phyloP scores from a whole-genome alignment of 2,329 filamentous ascomycete genomes.

The Fusarium camptoceras region DNA sequence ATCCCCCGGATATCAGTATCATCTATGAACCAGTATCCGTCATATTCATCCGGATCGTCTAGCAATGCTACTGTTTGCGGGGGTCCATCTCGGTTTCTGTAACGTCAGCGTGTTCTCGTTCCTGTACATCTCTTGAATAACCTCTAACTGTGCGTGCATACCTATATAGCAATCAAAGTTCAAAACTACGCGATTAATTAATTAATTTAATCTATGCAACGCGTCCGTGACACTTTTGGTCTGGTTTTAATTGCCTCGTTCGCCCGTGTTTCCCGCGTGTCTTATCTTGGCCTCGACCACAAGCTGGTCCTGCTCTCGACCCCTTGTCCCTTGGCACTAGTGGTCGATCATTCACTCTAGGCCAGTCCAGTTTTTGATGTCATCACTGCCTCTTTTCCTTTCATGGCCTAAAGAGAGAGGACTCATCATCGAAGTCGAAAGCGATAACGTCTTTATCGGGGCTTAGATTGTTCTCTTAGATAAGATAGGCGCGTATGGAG shows the following conservation, averaged over 20 bases:
- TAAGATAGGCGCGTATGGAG: neutral
- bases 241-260: slow-evolving; percentile 19
- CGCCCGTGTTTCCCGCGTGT: slow-evolving; percentile 18
- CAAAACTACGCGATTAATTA: slow-evolving; percentile 3
- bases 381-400: slow-evolving; percentile 6
- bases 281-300: slow-evolving; percentile 39
- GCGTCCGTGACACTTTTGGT: slow-evolving; percentile 4
- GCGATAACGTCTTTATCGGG: slow-evolving; percentile 10
- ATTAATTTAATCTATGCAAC: neutral
- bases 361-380: slow-evolving; percentile 18
- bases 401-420: slow-evolving; percentile 1
- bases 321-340: slow-evolving; percentile 38
- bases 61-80: slow-evolving; percentile 29
- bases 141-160: neutral
- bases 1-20: slow-evolving; percentile 26
- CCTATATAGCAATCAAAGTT: slow-evolving; percentile 2
- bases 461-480: slow-evolving; percentile 1
- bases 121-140: neutral
- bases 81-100: slow-evolving; percentile 27
- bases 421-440: slow-evolving; percentile 6
- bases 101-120: neutral
- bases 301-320: slow-evolving; percentile 31
- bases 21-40: slow-evolving; percentile 12
- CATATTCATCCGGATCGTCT: slow-evolving; percentile 25
- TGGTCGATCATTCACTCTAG: slow-evolving; percentile 39